These are phyloP conservation scores for Meripilus lineatus DNA, from an alignment of 1,284 basidiomycete genomes.

Conservation along the genomic window DNA sequence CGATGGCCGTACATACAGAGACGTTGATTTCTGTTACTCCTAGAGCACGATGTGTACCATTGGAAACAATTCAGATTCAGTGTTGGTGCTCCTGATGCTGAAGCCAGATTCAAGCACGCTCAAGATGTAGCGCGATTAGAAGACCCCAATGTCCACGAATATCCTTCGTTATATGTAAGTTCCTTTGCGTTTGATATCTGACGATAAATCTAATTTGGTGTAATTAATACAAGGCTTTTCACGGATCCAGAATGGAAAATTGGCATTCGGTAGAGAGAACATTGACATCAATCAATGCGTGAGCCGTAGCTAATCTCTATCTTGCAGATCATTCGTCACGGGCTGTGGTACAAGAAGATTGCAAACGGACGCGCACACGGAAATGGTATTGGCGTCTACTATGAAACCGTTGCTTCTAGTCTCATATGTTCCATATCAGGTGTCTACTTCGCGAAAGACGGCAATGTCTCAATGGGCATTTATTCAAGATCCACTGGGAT, in stretches of 20 bases:
- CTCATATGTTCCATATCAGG: constrained; percentile 29
- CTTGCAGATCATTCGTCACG: constrained; percentile 56
- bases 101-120: constrained; percentile 51
- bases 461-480: constrained; percentile 35
- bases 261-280: constrained; percentile 67
- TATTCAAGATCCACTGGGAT: constrained; percentile 34
- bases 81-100: constrained; percentile 60
- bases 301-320: no score
- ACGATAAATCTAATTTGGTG: background rate
- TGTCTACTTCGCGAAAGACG: constrained; percentile 61
- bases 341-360: constrained; percentile 51
- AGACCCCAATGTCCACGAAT: constrained; percentile 35
- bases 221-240: constrained; percentile 43
- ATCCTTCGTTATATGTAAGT: constrained; percentile 53
- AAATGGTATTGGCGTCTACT: constrained; percentile 37
- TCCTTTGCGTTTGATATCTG: background rate
- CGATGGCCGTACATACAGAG: no score
- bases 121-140: constrained; percentile 31
- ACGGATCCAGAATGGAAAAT: constrained; percentile 53
- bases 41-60: no score
- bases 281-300: no score
- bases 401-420: background rate
- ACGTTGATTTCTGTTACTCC: no score
- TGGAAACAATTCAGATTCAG: constrained; percentile 62
- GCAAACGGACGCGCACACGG: constrained; percentile 52